Percentiles rank a stretch among this genome's conserved stretches.
These are phyloP conservation scores for Coemansia sp. DNA, from an alignment of 192 early-diverging fungal species.

Conservation along the genomic window DNA sequence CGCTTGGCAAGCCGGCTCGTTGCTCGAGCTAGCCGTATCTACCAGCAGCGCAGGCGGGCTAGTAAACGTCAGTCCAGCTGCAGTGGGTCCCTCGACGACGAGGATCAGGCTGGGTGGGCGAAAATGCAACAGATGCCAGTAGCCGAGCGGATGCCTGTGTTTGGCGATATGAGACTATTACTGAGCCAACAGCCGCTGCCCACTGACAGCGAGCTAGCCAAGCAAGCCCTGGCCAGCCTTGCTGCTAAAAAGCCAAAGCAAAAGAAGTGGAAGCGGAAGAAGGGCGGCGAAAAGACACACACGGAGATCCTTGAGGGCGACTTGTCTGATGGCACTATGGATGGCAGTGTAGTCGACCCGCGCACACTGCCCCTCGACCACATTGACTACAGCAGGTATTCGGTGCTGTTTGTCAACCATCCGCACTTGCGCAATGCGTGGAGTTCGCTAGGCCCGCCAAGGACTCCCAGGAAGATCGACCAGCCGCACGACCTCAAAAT, in stretches of 20 bases:
- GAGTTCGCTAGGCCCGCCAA: slow-evolving; percentile 28
- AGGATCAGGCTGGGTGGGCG: neutral
- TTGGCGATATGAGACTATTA: slow-evolving; percentile 37
- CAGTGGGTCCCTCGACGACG: neutral
- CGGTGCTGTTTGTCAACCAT: slow-evolving; percentile 35
- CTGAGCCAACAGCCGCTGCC: slow-evolving; percentile 11
- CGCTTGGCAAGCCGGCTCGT: neutral
- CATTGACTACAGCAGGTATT: slow-evolving; percentile 45
- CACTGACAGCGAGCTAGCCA: neutral
- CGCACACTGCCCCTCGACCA: slow-evolving; percentile 27
- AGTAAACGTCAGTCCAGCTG: neutral
- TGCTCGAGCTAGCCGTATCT: neutral
- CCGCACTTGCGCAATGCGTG: slow-evolving; percentile 42
- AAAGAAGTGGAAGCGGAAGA: slow-evolving; percentile 15
- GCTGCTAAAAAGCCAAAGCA: neutral
- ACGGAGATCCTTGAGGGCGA: slow-evolving; percentile 37
- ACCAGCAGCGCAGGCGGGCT: neutral
- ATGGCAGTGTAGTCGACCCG: slow-evolving; percentile 11
- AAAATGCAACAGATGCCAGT: slow-evolving; percentile 2
- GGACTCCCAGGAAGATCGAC: slow-evolving; percentile 23
- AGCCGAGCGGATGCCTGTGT: slow-evolving; percentile 43
- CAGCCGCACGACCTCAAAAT: slow-evolving; percentile 75
- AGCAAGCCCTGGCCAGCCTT: too few relatives aligned
- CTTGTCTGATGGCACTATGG: slow-evolving; percentile 1
- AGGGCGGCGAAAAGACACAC: slow-evolving; percentile 21